Base-by-base conservation (phyloP, 2,329 filamentous ascomycete species). In the Dendryphion nanum region DNA sequence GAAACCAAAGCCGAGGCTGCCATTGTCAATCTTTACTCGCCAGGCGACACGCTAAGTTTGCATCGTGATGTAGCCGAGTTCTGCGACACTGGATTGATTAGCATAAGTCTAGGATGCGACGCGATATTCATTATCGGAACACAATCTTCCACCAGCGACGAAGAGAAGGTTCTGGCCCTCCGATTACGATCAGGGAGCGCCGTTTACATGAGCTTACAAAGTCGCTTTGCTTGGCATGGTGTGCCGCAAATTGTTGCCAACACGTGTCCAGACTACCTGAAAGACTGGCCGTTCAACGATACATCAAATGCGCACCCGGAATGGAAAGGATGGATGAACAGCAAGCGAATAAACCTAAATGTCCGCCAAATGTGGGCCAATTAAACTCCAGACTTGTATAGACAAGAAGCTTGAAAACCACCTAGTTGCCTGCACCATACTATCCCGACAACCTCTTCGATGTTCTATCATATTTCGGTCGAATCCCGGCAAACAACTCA, bases 31-130 rank as follows among this genome's bases (percentile, higher is more conserved):
- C 76, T 97, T 35, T 97, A 97, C 68, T 86, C 82, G 0, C 87
- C 93, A 0, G 87, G 88, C 15, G 91, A 97, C 59, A 94, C 86
- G 1, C 82, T 97, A 63, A 91, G 88, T 70, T 79, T 95, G 64
- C 93, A 97, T 69, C 82, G 93, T 8, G 93, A 98, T 59, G 89
- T 97, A 29, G 94, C 89, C 47, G 93, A 97, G 68, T 76, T 86
- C 50, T 85, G 83, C 33, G 78, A 88, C 52, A 81, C 76, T 37
- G 88, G 88, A 0, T 74, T 97, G 18, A 80, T 95, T 14, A 95
- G 89, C 51, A 70, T 97, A 28, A 95, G 88, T 53, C 73, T 97
- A 32, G 93, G 93, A 3, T 97, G 91, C 54, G 90, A 96, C 51
- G 86, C 82, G 1, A 70, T 97, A 2, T 97, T 98, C 57, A 80